Evolutionary conservation across 208 protist species (phyloP), one percentile per base, ranked within the genome.

Genomic region (Leishmania tarentolae): DNA sequence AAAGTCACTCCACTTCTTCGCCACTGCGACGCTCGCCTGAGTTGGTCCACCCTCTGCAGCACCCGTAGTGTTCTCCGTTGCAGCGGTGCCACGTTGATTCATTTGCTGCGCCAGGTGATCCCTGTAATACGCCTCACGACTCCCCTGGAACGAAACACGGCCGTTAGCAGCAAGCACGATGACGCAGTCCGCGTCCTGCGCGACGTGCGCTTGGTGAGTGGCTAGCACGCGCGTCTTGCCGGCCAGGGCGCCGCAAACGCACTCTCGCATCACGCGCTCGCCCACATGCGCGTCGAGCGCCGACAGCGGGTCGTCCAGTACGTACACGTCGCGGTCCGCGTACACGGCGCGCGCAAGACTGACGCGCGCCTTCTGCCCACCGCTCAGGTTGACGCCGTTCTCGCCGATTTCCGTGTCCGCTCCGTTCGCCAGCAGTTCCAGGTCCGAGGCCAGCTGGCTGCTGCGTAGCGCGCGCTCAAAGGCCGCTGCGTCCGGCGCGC

Each of bases 301-400:
- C 28, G 87, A 91, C 46, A 99, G 92, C 68, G 94, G 92, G 80
- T 98, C 96, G 81, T 99, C 98, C 28, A 99, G 78, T 50, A 98
- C 68, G 83, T 95, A 95, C 75, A 97, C 78, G 70, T 97, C 93
- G 50, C 82, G 78, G 84, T 94, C 86, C 28, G 89, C 83, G 86
- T 97, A 98, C 78, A 96, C 83, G 28, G 93, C 92, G 46, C 95
- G 87, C 50, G 95, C 94, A 21, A 98, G 86, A 70, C 75, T 86
- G 44, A 98, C 85, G 35, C 95, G 88, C 69, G 86, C 86, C 81
- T 93, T 92, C 84, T 98, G 95, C 35, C 95, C 95, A 31, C 93
- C 95, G 75, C 86, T 92, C 80, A 98, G 76, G 76, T 90, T 94
- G 66, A 94, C 93, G 68, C 95, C 95, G 52, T 88, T 90, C 81